These are phyloP conservation scores for Arthroderma sp. DNA, from an alignment of 2,329 filamentous ascomycete species.

Conservation along the genomic window DNA sequence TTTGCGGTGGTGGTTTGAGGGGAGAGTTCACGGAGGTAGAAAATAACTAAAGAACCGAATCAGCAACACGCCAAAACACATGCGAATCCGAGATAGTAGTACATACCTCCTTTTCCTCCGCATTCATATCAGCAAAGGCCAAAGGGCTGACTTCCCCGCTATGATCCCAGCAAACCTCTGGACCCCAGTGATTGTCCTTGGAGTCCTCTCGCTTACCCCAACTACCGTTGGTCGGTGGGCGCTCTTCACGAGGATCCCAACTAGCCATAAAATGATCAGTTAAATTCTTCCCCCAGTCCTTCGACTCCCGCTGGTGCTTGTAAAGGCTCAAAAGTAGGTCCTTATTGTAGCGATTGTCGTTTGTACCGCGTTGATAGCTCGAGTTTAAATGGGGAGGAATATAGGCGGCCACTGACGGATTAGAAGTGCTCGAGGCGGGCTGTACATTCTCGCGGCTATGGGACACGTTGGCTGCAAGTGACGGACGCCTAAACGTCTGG, in stretches of 20 bases:
- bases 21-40: constrained; percentile 82
- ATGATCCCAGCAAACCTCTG: constrained; percentile 85
- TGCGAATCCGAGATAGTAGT: constrained; percentile 6
- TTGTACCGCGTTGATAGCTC: constrained; percentile 38
- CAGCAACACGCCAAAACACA: constrained; percentile 8
- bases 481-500: constrained; percentile 53
- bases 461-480: constrained; percentile 43
- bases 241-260: constrained; percentile 59
- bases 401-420: constrained; percentile 37
- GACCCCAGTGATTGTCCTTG: constrained; percentile 59
- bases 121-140: constrained; percentile 56
- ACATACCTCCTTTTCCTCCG: constrained; percentile 51
- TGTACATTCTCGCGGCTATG: constrained; percentile 31
- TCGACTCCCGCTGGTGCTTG: constrained; percentile 42
- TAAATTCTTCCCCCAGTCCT: constrained; percentile 45
- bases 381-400: constrained; percentile 49
- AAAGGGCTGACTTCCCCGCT: constrained; percentile 58
- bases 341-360: constrained; percentile 56
- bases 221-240: constrained; percentile 46
- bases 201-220: constrained; percentile 71
- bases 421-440: constrained; percentile 25
- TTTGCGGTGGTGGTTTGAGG: constrained; percentile 68
- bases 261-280: constrained; percentile 56
- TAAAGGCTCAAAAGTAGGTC: constrained; percentile 68
- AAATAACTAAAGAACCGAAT: constrained; percentile 50